These are phyloP conservation scores for Colletotrichum scovillei DNA, from an alignment of 2,329 filamentous ascomycete genomes.

Conservation along the genomic window DNA sequence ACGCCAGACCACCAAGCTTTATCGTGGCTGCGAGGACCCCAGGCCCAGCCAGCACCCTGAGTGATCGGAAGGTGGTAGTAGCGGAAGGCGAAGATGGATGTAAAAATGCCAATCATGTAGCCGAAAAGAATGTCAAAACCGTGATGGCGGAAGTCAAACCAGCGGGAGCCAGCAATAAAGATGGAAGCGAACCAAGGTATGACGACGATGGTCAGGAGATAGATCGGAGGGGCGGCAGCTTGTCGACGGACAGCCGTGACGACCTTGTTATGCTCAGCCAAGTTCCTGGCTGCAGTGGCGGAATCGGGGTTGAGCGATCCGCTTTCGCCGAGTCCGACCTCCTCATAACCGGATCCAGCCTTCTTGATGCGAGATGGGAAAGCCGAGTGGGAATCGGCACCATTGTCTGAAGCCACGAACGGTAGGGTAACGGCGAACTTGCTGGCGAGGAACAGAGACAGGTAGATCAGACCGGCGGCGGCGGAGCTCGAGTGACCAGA, in stretches of 20 bases:
- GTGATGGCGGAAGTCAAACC: slow-evolving; percentile 89
- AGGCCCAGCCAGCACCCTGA: slow-evolving; percentile 88
- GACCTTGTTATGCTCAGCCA: slow-evolving; percentile 48
- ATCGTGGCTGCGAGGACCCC: slow-evolving; percentile 80
- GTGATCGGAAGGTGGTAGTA: slow-evolving; percentile 87
- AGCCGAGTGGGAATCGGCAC: slow-evolving; percentile 68
- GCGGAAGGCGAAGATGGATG: slow-evolving; percentile 80
- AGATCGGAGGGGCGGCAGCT: slow-evolving; percentile 85
- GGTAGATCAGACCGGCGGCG: slow-evolving; percentile 84
- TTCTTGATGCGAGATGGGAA: slow-evolving; percentile 77
- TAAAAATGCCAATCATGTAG: slow-evolving; percentile 79
- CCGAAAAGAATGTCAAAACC: slow-evolving; percentile 94
- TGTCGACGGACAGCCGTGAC: slow-evolving; percentile 72
- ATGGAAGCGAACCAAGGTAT: slow-evolving; percentile 80
- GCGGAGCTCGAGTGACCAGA: slow-evolving; percentile 71
- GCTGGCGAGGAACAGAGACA: slow-evolving; percentile 87
- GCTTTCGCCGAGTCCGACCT: slow-evolving; percentile 31
- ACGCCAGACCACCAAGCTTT: slow-evolving; percentile 85
- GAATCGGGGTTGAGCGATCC: slow-evolving; percentile 28
- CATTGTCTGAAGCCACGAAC: slow-evolving; percentile 66
- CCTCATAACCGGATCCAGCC: slow-evolving; percentile 52
- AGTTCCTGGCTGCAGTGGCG: slow-evolving; percentile 41
- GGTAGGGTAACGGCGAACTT: slow-evolving; percentile 83
- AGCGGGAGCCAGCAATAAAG: slow-evolving; percentile 87
- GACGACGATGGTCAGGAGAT: slow-evolving; percentile 77